Conservation (phyloP, 495 filamentous ascomycete genomes). For the Cercophora samala region DNA sequence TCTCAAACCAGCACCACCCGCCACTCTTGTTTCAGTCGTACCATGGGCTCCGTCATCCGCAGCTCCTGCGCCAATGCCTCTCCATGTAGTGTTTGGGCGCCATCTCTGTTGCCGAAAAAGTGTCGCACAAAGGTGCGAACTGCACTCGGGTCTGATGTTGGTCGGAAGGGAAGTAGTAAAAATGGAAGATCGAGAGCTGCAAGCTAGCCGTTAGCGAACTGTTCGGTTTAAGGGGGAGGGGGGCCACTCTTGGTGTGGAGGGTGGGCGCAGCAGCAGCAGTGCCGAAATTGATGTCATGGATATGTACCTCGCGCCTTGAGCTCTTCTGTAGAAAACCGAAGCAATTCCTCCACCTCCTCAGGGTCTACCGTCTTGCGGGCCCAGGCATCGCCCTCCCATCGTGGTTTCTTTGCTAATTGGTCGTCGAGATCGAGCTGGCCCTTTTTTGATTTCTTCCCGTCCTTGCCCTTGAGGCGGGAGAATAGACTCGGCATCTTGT, state of each 20-base stretch:
- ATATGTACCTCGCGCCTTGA: slow-evolving; percentile 89
- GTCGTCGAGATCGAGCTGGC: slow-evolving; percentile 42
- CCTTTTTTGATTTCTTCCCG: slow-evolving; percentile 59
- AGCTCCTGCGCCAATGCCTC: slow-evolving; percentile 78
- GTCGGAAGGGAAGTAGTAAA: slow-evolving; percentile 91
- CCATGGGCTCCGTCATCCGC: slow-evolving; percentile 90
- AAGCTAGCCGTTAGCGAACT: slow-evolving; percentile 36
- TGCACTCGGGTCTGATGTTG: slow-evolving; percentile 83
- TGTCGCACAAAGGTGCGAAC: slow-evolving; percentile 90
- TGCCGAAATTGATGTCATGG: slow-evolving; percentile 43
- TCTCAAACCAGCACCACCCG: background rate
- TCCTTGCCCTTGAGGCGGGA: slow-evolving; percentile 73
- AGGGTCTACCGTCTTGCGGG: slow-evolving; percentile 77
- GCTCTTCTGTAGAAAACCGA: slow-evolving; percentile 76
- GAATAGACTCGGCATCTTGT: slow-evolving; percentile 61
- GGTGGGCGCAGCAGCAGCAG: slow-evolving; percentile 28
- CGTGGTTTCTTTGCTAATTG: slow-evolving; percentile 61
- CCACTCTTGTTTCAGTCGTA: slow-evolving; percentile 39
- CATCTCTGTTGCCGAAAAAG: slow-evolving; percentile 72
- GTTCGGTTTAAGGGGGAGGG: slow-evolving; percentile 8
- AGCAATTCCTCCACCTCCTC: slow-evolving; percentile 89
- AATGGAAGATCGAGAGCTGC: slow-evolving; percentile 86
- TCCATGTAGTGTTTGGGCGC: slow-evolving; percentile 54
- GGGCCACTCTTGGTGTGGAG: slow-evolving; percentile 10
- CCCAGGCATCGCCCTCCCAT: slow-evolving; percentile 83